These are phyloP conservation scores for Lactarius psammicola DNA, from an alignment of 768 basidiomycete species.

Conservation along the genomic window DNA sequence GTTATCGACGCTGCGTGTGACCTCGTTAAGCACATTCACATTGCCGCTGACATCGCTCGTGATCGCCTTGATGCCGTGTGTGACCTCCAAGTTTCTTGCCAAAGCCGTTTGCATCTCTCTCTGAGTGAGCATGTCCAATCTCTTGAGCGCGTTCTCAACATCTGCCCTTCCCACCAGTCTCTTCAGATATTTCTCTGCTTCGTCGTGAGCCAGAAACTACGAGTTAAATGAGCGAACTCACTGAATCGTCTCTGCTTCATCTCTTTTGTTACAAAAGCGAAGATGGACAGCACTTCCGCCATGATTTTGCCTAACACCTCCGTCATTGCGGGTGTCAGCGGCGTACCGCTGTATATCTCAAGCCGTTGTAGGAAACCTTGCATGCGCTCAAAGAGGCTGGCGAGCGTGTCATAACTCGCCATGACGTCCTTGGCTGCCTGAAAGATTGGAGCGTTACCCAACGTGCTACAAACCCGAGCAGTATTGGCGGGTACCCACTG, in stretches of 20 bases:
- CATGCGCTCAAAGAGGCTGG: constrained; percentile 8
- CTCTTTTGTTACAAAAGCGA: neutral
- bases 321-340: neutral
- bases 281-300: neutral
- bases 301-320: neutral
- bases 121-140: constrained; percentile 9
- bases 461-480: neutral
- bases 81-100: neutral
- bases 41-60: neutral
- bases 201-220: neutral
- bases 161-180: neutral
- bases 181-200: neutral
- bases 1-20: neutral
- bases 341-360: neutral
- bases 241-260: constrained; percentile 1
- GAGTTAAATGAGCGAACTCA: neutral
- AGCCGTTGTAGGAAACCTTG: constrained; percentile 3
- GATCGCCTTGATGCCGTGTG: neutral
- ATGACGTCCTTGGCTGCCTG: constrained; percentile 4
- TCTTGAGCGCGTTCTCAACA: neutral
- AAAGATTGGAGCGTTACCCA: neutral
- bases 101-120: neutral
- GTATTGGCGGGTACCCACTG: neutral
- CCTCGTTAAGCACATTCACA: neutral
- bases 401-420: constrained; percentile 4